These are phyloP conservation scores for Solanum medicagineum DNA, from an alignment of 257 asterid genomes.

Conservation along the genomic window DNA sequence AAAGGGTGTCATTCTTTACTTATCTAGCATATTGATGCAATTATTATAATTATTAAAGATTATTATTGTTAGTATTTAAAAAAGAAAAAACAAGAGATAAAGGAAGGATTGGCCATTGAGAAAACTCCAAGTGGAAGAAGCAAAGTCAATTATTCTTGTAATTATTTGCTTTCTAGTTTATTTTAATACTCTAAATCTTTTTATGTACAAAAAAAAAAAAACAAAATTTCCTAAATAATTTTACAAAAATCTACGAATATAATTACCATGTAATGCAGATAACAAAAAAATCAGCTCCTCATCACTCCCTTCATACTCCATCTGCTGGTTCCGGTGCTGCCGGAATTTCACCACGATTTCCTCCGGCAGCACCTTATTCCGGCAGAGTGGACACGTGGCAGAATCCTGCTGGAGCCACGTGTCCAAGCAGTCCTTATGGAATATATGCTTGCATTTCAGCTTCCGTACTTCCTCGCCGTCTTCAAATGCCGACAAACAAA, in stretches of 20 bases:
- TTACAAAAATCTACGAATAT: constrained; percentile 25
- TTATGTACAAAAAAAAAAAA: background rate
- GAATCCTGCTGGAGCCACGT: constrained; percentile 46
- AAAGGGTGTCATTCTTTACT: too few relatives aligned
- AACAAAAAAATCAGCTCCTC: constrained; percentile 35
- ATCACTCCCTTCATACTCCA: constrained; percentile 22
- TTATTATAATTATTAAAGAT: background rate
- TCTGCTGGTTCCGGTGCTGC: constrained; percentile 1
- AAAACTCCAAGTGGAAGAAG: background rate
- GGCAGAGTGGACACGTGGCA: constrained; percentile 66
- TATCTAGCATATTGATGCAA: background rate
- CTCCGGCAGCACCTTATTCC: constrained; percentile 38
- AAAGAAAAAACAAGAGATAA: background rate
- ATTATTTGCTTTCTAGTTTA: background rate
- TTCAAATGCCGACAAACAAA: constrained; percentile 40
- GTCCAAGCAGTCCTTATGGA: constrained; percentile 56
- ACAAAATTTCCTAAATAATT: background rate
- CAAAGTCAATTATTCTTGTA: background rate
- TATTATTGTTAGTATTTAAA: too few relatives aligned
- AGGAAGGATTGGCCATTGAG: background rate
- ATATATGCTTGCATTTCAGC: constrained; percentile 46
- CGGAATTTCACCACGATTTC: constrained; percentile 17
- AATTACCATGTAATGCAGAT: constrained; percentile 37
- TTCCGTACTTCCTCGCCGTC: constrained; percentile 49
- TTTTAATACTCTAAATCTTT: background rate